A percentile compares a stretch with the other conserved stretches of the same genome.
phyloP scores from a whole-genome alignment of 345 rosid genomes.

The Brassica juncea region DNA sequence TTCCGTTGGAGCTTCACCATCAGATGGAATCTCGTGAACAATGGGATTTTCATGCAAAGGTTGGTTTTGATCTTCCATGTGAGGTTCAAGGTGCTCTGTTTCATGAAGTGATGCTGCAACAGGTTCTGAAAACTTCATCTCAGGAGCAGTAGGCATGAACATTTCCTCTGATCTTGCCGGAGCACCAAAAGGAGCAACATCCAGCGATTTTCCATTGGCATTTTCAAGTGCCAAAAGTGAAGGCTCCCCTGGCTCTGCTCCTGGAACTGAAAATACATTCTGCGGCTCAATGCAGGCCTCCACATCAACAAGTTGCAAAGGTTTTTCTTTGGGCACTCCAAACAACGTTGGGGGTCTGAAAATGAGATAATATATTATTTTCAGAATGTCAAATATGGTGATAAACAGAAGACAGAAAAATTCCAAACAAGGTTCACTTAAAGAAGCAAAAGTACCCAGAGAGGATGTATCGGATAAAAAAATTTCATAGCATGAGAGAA shows the following conservation, averaged over 20 bases:
- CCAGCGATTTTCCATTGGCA: constrained; percentile 32
- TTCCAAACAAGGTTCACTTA: constrained; percentile 2
- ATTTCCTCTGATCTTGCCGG: constrained; percentile 32
- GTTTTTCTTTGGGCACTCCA: constrained; percentile 80
- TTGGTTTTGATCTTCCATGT: constrained; percentile 39
- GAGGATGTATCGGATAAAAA: neutral
- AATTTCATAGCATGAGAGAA: constrained; percentile 1
- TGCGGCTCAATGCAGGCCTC: constrained; percentile 65
- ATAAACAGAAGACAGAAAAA: constrained; percentile 22
- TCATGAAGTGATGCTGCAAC: constrained; percentile 47
- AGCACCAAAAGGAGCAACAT: constrained; percentile 30
- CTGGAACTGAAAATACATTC: constrained; percentile 51
- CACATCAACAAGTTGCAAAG: constrained; percentile 51
- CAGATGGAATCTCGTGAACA: constrained; percentile 52
- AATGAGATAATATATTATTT: constrained; percentile 22
- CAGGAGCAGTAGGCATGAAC: constrained; percentile 32
- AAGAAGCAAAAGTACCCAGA: constrained; percentile 12
- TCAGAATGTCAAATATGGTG: constrained; percentile 14
- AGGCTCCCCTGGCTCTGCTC: constrained; percentile 42
- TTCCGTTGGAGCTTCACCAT: constrained; percentile 45
- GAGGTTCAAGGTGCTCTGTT: constrained; percentile 48
- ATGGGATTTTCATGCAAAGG: constrained; percentile 39
- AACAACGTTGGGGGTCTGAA: constrained; percentile 79
- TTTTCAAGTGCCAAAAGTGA: constrained; percentile 31
- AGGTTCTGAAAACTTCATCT: constrained; percentile 25